Conservation (phyloP, 257 asterid genomes). For the Solanum megistacrolobum region DNA sequence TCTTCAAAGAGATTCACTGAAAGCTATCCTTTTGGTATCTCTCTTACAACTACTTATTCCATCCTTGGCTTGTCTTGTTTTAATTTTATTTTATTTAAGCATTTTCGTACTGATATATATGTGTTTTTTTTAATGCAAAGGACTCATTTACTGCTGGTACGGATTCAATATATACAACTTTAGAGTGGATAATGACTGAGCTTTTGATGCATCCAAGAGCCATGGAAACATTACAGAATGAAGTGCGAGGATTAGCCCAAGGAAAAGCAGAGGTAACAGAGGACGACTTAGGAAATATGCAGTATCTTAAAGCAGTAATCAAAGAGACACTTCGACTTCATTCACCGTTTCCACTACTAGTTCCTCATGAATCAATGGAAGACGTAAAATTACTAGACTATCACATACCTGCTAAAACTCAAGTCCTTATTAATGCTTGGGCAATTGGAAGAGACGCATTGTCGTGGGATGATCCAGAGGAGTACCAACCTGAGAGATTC, state of each 20-base stretch:
- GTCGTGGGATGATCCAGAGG: conserved; percentile 31
- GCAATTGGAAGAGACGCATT: conserved; percentile 31
- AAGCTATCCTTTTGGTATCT: conserved; percentile 6
- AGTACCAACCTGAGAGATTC: conserved; percentile 43
- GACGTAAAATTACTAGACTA: conserved; percentile 27
- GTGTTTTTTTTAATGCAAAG: conserved; percentile 1
- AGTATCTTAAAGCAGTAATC: conserved; percentile 33
- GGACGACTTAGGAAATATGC: conserved; percentile 29
- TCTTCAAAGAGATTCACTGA: conserved; percentile 18
- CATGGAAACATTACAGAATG: conserved; percentile 16
- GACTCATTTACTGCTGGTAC: conserved; percentile 41
- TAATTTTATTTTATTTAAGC: no score
- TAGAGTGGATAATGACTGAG: conserved; percentile 40
- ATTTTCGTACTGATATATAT: background rate
- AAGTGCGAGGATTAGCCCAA: conserved; percentile 14
- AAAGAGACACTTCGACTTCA: conserved; percentile 36
- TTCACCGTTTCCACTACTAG: conserved; percentile 27
- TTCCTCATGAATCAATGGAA: conserved; percentile 32
- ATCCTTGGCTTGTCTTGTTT: background rate
- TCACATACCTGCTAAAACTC: conserved; percentile 20
- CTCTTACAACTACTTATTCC: background rate
- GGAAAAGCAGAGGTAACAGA: conserved; percentile 13
- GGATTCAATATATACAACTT: conserved; percentile 15
- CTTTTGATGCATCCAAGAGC: background rate
- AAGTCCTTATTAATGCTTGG: conserved; percentile 38